Evolutionary conservation across 2,329 filamentous ascomycete genomes (phyloP).

Genomic region (Raffaelea deltoideospora): DNA sequence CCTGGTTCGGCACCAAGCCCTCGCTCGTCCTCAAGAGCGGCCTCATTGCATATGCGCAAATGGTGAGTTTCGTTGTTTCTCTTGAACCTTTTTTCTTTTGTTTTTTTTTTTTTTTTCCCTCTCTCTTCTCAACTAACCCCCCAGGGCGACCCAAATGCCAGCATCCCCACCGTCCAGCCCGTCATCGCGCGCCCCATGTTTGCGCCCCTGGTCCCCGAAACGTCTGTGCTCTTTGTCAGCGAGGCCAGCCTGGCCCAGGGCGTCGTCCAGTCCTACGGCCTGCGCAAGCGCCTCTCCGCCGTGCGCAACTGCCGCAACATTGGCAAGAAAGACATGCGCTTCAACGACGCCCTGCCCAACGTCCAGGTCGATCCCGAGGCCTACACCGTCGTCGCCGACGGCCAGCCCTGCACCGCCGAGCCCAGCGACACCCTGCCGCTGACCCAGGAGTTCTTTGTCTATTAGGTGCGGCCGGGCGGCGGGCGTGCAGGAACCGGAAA

Average conservation of each 20-base stretch:
- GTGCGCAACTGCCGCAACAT: constrained; percentile 62
- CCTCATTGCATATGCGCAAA: constrained; percentile 67
- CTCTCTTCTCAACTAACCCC: too few species aligned
- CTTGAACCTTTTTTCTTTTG: constrained; percentile 1
- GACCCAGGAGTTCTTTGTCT: constrained; percentile 64
- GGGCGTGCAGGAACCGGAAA: too few species aligned
- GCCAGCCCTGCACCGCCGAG: constrained; percentile 55
- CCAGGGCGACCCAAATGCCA: constrained; percentile 69
- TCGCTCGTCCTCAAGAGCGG: constrained; percentile 72
- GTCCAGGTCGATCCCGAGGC: constrained; percentile 89
- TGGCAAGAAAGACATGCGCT: constrained; percentile 79
- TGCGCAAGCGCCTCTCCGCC: constrained; percentile 67
- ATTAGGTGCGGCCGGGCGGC: too few species aligned
- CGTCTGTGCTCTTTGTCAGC: constrained; percentile 74
- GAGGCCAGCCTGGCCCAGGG: constrained; percentile 53
- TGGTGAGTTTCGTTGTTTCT: too few species aligned
- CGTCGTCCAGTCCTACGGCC: constrained; percentile 51
- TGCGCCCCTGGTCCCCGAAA: constrained; percentile 53
- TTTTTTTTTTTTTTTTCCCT: constrained; percentile 1
- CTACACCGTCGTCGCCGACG: constrained; percentile 79
- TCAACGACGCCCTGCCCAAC: constrained; percentile 65
- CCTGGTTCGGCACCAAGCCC: constrained; percentile 80
- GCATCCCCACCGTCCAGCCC: constrained; percentile 79
- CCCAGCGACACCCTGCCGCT: constrained; percentile 58
- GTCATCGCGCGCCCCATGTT: constrained; percentile 79